A percentile compares a stretch with the other conserved stretches of the same genome.
Conservation (phyloP, 352 stramenopile genomes). For the Globisporangium barbulae region DNA sequence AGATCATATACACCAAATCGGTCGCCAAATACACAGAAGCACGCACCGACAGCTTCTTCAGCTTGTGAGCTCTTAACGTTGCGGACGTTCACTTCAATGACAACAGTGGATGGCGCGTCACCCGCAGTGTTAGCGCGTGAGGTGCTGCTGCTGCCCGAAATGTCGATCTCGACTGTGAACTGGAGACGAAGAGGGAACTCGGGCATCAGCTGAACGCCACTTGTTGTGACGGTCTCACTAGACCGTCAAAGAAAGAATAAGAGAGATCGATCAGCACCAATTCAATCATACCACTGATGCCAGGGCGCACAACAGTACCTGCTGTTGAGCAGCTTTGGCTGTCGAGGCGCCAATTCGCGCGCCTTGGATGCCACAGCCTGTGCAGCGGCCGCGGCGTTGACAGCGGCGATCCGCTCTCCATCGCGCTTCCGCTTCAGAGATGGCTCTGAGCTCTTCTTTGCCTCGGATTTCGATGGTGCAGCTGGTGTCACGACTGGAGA, state of each 20-base stretch:
- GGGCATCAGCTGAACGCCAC: slow-evolving; percentile 42
- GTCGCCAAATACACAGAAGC: not conserved
- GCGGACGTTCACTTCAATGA: slow-evolving; percentile 63
- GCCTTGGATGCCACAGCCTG: slow-evolving; percentile 38
- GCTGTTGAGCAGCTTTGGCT: slow-evolving; percentile 50
- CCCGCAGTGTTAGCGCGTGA: not conserved
- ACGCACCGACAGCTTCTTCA: slow-evolving; percentile 48
- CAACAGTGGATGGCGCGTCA: not conserved
- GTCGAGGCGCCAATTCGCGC: slow-evolving; percentile 51
- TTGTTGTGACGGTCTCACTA: slow-evolving; percentile 22
- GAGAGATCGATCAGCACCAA: not conserved
- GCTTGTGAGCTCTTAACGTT: slow-evolving; percentile 46
- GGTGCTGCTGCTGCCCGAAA: not conserved
- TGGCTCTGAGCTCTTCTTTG: slow-evolving; percentile 32
- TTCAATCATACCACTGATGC: not conserved
- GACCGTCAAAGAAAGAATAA: not conserved
- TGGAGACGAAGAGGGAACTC: slow-evolving; percentile 52
- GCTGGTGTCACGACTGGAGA: slow-evolving; percentile 12
- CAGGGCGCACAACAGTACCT: slow-evolving; percentile 27
- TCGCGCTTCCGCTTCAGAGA: slow-evolving; percentile 76
- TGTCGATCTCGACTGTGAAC: slow-evolving; percentile 67
- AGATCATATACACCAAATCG: not conserved
- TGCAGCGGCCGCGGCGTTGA: slow-evolving; percentile 15
- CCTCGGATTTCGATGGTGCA: slow-evolving; percentile 19
- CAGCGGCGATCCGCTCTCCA: slow-evolving; percentile 26